Base-by-base conservation (phyloP, 1,139 yeast species). In the Yamadazyma membranifaciens region DNA sequence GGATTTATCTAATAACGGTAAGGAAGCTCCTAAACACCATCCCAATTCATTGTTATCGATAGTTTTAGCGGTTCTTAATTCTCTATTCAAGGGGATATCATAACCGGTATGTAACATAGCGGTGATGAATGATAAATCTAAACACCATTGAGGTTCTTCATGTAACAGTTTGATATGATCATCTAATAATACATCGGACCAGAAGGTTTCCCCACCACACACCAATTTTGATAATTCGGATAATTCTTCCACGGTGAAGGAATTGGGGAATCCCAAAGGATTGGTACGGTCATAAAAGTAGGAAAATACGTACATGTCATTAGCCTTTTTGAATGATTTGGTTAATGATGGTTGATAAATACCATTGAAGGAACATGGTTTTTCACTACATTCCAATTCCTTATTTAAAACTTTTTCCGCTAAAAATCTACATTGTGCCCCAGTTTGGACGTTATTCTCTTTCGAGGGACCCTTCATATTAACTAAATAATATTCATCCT, bases 1-100 rank as follows among this genome's bases (percentile, higher is more conserved):
- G 31, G 63, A 62, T 47, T 73, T 69, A 48, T 87, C 92, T 51
- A 92, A 72, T 51, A 92, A 70, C 3, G 98, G 98, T 55, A 92
- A 74, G 1, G 97, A 87, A 2, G 98, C 98, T 51, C 99, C 99
- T 47, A 92, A 73, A 68, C 98, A 92, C 99, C 99, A 92, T 28
- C 98, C 98, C 40, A 92, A 73, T 65, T 92, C 98, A 56, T 87
- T 89, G 56, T 82, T 81, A 45, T 81, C 85, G 51, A 92, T 88
- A 57, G 80, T 88, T 68, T 87, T 81, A 7, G 98, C 98, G 6
- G 97, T 92, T 61, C 79, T 85, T 54, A 92, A 80, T 63, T 91
- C 98, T 61, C 98, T 82, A 54, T 75, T 73, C 44, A 87, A 75
- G 45, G 98, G 97, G 52, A 92, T 88, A 52, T 91, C 98, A 65